Percentiles rank a stretch among this genome's conserved stretches.
Evolutionary conservation across 2,329 filamentous ascomycete species (phyloP).

Genomic region (Venturia aucupariae): DNA sequence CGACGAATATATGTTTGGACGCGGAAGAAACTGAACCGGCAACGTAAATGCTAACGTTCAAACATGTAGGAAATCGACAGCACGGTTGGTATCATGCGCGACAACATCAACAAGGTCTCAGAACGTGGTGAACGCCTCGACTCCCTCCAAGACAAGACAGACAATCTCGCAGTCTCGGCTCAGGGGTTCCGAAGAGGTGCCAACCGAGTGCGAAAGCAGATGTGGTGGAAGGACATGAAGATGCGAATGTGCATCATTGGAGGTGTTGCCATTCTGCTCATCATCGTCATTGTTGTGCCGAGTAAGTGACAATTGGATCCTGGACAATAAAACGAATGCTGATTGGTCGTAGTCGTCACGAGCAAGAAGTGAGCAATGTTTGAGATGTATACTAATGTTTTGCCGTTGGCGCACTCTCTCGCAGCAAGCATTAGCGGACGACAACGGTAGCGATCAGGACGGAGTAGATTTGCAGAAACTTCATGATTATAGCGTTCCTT

Average conservation of each 20-base stretch:
- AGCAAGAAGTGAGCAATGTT: constrained; percentile 9
- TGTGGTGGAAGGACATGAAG: constrained; percentile 99
- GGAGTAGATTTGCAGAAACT: constrained; percentile 1
- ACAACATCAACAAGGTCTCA: constrained; percentile 95
- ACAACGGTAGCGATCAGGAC: neutral
- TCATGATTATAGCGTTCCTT: constrained; percentile 7
- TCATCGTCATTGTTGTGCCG: constrained; percentile 88
- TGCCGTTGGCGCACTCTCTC: neutral
- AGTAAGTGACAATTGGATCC: constrained; percentile 47
- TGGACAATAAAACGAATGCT: constrained; percentile 76
- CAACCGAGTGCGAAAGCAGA: constrained; percentile 84
- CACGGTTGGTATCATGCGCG: constrained; percentile 87
- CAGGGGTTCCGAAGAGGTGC: constrained; percentile 94
- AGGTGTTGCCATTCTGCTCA: constrained; percentile 81
- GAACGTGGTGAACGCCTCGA: constrained; percentile 86
- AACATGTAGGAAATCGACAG: constrained; percentile 84
- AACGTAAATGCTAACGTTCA: neutral
- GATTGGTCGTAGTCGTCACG: constrained; percentile 28
- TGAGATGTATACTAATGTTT: neutral
- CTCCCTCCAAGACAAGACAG: constrained; percentile 82
- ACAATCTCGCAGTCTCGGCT: constrained; percentile 86
- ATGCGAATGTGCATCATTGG: constrained; percentile 95
- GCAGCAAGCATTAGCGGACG: neutral
- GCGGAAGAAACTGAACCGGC: neutral
- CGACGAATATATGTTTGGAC: neutral